Conservation (phyloP, 805 yeast genomes). For the Starmerella stellata region DNA sequence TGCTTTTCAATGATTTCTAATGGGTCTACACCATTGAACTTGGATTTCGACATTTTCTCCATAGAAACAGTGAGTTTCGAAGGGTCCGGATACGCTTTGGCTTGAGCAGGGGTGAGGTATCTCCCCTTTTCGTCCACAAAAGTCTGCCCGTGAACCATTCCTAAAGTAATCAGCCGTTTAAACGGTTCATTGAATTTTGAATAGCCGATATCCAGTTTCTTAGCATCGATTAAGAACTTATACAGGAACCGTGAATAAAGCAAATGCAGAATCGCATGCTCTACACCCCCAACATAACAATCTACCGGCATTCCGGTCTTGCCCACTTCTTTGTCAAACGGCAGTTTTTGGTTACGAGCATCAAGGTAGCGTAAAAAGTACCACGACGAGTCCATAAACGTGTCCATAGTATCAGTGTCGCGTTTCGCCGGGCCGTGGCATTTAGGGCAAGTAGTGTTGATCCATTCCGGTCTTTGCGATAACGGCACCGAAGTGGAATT, state of each 20-base stretch:
- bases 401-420: constrained; percentile 97
- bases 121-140: constrained; percentile 45
- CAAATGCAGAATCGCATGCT: constrained; percentile 86
- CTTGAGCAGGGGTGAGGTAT: constrained; percentile 64
- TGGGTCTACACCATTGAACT: constrained; percentile 89
- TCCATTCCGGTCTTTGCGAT: constrained; percentile 46
- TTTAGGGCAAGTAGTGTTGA: constrained; percentile 58
- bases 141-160: constrained; percentile 95
- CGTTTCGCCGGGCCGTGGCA: constrained; percentile 55
- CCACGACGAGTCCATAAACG: constrained; percentile 97
- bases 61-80: constrained; percentile 35
- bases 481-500: constrained; percentile 69
- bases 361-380: constrained; percentile 75
- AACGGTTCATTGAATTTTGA: constrained; percentile 44
- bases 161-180: constrained; percentile 66
- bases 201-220: constrained; percentile 37
- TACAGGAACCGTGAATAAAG: constrained; percentile 72
- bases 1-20: constrained; percentile 48
- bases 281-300: constrained; percentile 84
- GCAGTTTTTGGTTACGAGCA: constrained; percentile 37
- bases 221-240: constrained; percentile 52
- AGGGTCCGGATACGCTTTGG: constrained; percentile 24
- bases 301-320: constrained; percentile 66
- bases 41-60: constrained; percentile 95
- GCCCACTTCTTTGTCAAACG: constrained; percentile 39